Percentiles rank a stretch among this genome's conserved stretches.
Conservation (phyloP, 768 basidiomycete genomes). For the Hypholoma fasciculare region DNA sequence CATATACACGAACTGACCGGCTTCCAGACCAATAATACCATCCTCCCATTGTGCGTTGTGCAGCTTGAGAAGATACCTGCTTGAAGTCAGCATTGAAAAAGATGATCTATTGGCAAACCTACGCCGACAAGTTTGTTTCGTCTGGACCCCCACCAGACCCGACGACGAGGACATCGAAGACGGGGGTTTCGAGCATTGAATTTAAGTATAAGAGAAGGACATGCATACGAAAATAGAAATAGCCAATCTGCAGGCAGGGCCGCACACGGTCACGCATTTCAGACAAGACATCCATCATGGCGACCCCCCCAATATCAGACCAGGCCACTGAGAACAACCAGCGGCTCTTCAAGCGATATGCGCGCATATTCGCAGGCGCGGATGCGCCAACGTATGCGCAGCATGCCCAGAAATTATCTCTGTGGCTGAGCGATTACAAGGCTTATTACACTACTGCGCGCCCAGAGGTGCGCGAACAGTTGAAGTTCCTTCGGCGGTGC, state of each 20-base stretch:
- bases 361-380: constrained; percentile 31
- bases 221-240: not conserved
- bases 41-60: constrained; percentile 67
- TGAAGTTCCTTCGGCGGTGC: not conserved
- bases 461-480: constrained; percentile 37
- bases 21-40: constrained; percentile 84
- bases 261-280: constrained; percentile 14
- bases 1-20: constrained; percentile 51
- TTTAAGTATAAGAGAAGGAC: constrained; percentile 3
- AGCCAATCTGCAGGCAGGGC: constrained; percentile 1
- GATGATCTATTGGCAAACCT: constrained; percentile 29
- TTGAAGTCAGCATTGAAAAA: constrained; percentile 1
- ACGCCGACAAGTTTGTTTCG: constrained; percentile 90
- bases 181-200: constrained; percentile 12
- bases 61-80: constrained; percentile 88
- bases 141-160: constrained; percentile 87
- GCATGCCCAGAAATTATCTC: constrained; percentile 36
- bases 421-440: constrained; percentile 46
- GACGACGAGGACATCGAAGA: constrained; percentile 76
- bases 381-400: constrained; percentile 23
- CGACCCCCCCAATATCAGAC: constrained; percentile 4
- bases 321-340: constrained; percentile 31
- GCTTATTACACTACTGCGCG: constrained; percentile 55
- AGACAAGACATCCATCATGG: not conserved
- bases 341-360: constrained; percentile 37